phyloP scores from a whole-genome alignment of 352 stramenopile genomes.

The Phytophthora hybrid region DNA sequence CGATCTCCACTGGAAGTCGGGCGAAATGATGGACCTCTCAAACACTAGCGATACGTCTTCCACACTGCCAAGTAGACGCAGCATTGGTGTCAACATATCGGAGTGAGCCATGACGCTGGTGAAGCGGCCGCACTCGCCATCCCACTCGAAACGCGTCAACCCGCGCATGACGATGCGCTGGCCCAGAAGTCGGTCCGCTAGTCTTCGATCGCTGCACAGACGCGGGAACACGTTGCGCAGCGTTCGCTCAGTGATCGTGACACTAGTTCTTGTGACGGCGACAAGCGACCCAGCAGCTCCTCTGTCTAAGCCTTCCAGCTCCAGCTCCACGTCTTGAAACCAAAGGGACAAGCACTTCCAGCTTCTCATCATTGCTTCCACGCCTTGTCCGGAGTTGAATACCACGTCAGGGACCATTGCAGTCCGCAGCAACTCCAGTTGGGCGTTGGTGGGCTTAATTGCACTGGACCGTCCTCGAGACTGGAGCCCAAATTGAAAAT shows the following conservation, averaged over 20 bases:
- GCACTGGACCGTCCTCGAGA: not conserved
- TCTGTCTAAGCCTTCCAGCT: conserved; percentile 16
- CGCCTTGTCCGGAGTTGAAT: conserved; percentile 17
- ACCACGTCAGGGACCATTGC: conserved; percentile 20
- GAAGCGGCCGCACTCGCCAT: conserved; percentile 1
- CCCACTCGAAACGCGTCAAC: conserved; percentile 28
- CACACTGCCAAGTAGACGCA: conserved; percentile 21
- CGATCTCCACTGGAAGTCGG: conserved; percentile 26
- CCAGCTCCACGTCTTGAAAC: conserved; percentile 25
- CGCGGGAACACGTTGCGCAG: conserved; percentile 32
- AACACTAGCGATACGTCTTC: conserved; percentile 29
- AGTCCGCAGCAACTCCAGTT: conserved; percentile 20
- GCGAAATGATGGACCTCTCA: conserved; percentile 22
- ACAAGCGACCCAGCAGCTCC: conserved; percentile 6
- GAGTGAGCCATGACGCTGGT: conserved; percentile 17
- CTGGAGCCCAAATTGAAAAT: conserved; percentile 22
- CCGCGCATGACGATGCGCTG: conserved; percentile 29
- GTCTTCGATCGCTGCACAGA: conserved; percentile 9
- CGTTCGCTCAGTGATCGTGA: conserved; percentile 28
- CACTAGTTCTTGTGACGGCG: conserved; percentile 16
- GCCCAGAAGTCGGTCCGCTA: conserved; percentile 18
- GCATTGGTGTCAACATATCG: conserved; percentile 30
- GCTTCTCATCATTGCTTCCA: conserved; percentile 18
- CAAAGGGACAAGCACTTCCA: conserved; percentile 30
- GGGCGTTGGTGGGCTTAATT: not conserved